Evolutionary conservation across 208 protist species (phyloP).

Genomic region (Acanthamoeba sp.): DNA sequence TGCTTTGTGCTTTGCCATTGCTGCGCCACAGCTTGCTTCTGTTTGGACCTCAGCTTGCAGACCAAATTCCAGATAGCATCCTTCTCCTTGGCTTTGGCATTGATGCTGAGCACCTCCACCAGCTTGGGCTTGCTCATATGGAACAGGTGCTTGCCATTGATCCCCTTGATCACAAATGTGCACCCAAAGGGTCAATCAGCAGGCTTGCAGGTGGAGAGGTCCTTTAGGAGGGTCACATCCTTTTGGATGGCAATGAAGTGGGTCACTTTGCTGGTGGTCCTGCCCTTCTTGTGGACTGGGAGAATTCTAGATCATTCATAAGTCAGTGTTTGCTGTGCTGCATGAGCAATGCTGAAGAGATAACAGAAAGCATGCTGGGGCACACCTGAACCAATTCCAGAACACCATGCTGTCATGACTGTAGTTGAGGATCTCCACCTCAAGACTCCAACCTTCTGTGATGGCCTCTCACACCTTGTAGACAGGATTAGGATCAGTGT

Average conservation of each 20-base stretch:
- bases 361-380: too few species aligned
- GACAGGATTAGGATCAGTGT: conserved; percentile 14
- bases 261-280: background rate
- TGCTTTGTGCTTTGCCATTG: conserved; percentile 1
- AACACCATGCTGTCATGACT: conserved; percentile 68
- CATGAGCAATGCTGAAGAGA: too few species aligned
- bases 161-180: background rate
- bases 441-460: background rate
- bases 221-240: conserved; percentile 65
- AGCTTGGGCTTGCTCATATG: background rate
- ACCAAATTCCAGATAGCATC: background rate
- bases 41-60: background rate
- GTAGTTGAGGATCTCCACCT: conserved; percentile 80
- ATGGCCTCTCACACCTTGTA: conserved; percentile 18
- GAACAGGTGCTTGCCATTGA: conserved; percentile 13
- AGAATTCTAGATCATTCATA: conserved; percentile 16
- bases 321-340: background rate
- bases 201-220: background rate
- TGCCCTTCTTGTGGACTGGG: conserved; percentile 1
- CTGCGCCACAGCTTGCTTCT: background rate
- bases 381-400: conserved; percentile 73
- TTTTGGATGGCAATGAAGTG: conserved; percentile 63
- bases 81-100: background rate
- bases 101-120: background rate
- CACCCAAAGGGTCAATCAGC: background rate